A percentile compares a stretch with the other conserved stretches of the same genome.
Evolutionary conservation across 108 stramenopile genomes (phyloP).

Genomic region (Stephanodiscus triporus): DNA sequence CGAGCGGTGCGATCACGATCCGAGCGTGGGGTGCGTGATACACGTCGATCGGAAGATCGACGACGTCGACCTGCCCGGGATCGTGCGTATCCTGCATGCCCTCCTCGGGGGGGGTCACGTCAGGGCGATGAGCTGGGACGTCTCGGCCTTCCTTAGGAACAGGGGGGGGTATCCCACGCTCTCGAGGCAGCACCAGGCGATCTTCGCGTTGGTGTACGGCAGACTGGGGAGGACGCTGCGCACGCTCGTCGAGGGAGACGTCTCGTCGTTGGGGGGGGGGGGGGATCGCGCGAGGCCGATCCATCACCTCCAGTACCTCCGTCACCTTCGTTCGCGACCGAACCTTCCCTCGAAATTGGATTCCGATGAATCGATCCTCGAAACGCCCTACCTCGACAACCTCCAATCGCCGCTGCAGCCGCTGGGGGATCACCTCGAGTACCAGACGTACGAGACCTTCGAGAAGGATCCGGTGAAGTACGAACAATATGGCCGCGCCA

Average conservation of each 20-base stretch:
- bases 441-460: slow-evolving; percentile 96
- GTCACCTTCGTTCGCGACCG: slow-evolving; percentile 75
- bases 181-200: slow-evolving; percentile 78
- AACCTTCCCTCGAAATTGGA: slow-evolving; percentile 52
- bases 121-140: slow-evolving; percentile 72
- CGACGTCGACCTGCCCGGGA: slow-evolving; percentile 2
- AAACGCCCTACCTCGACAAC: slow-evolving; percentile 86
- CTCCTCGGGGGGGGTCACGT: slow-evolving; percentile 81
- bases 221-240: slow-evolving; percentile 72
- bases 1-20: slow-evolving; percentile 70
- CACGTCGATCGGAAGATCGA: slow-evolving; percentile 29
- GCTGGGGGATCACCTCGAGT: slow-evolving; percentile 96
- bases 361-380: slow-evolving; percentile 73
- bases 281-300: slow-evolving; percentile 39
- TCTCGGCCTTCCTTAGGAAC: slow-evolving; percentile 91
- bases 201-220: slow-evolving; percentile 69
- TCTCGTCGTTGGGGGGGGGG: not conserved
- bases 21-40: slow-evolving; percentile 57
- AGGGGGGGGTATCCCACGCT: slow-evolving; percentile 92
- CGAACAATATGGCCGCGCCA: slow-evolving; percentile 87
- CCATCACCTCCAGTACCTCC: slow-evolving; percentile 89
- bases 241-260: slow-evolving; percentile 62
- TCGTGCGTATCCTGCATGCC: slow-evolving; percentile 57
- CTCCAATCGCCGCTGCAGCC: slow-evolving; percentile 98
- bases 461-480: slow-evolving; percentile 99